Evolutionary conservation across 202 grass and related monocot genomes (phyloP), one percentile per base, ranked within the genome.

Genomic region (Zoysia matrella): DNA sequence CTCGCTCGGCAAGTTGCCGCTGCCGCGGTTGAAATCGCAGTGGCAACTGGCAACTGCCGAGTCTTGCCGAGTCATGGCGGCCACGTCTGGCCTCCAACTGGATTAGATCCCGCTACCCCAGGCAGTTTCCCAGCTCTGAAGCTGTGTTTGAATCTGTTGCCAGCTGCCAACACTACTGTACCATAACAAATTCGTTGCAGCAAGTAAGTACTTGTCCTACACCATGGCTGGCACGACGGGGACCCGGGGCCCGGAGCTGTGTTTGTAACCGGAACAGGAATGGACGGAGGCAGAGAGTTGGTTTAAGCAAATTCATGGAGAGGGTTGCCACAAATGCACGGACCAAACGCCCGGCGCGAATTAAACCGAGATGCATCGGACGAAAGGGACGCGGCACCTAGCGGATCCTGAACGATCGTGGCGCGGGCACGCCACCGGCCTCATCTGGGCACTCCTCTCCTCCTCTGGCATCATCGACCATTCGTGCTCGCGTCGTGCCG

Each of bases 331-430:
- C 76, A 73, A 11, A 67, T 67, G 74, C 74, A 16, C 48, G 36
- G 42, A 72, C 68, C 83, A 83, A 45, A 73, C 60, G 5, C 57
- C 13, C 45, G 22, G 5, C 11, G 6, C 60, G 68, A 77, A 69
- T 54, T 81, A 45, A 50, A 50, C 84, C 45, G 56, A 44, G 22
- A 77, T 45, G 82, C 22, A 67, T 41, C 36, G 16, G 51, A 58
- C 76, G 77, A 89, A 73, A 89, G 87, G 7, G 83, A 89, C 73
- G 79, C 79, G 42, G 8, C 88, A 86, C 73, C 87, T 64, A 51
- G 9, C 58, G 7, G 55, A 74, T 18, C 60, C 69, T 44, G n/a
- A 45, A 9, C 60, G 46, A 12, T 44, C 64, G 52, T 46, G 65
- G 44, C 52, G 16, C 30, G 30, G 30, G 30, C 30, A 36, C 39